A percentile compares a stretch with the other conserved stretches of the same genome.
phyloP scores from a whole-genome alignment of 2,329 filamentous ascomycete species.

The Xylaria sp. region DNA sequence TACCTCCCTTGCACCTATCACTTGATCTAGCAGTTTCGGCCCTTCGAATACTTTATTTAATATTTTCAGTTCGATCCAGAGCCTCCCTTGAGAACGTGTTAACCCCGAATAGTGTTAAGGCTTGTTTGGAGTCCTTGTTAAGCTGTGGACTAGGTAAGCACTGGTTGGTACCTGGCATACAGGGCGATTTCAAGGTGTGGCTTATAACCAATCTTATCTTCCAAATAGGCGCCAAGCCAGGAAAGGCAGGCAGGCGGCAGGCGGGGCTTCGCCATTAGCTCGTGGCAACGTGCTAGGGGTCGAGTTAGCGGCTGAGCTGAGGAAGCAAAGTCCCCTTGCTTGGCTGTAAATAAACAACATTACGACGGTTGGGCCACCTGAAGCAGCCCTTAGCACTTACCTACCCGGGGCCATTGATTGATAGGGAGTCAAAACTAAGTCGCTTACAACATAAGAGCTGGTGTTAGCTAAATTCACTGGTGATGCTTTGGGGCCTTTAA shows the following conservation, averaged over 20 bases:
- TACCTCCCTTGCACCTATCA: not conserved
- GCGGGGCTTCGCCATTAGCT: constrained; percentile 30
- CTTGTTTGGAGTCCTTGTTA: not conserved
- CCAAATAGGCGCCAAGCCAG: constrained; percentile 22
- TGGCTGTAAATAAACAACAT: constrained; percentile 49
- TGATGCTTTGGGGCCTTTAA: constrained; percentile 21
- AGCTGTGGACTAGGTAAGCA: not conserved
- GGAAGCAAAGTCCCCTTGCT: constrained; percentile 20
- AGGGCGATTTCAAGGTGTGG: constrained; percentile 2
- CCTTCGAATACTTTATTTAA: not conserved
- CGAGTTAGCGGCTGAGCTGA: constrained; percentile 28
- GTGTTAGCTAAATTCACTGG: constrained; percentile 10
- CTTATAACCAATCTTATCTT: constrained; percentile 13
- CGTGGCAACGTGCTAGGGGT: constrained; percentile 36
- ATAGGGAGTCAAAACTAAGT: constrained; percentile 25
- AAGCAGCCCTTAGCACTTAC: constrained; percentile 31
- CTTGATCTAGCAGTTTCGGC: not conserved
- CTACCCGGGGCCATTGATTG: constrained; percentile 15
- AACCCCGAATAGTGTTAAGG: not conserved
- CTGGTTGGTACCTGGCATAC: constrained; percentile 1
- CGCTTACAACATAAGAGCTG: constrained; percentile 14
- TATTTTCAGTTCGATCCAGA: not conserved
- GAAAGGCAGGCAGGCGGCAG: constrained; percentile 20
- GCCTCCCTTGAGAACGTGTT: not conserved
- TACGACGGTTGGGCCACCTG: constrained; percentile 38